These are phyloP conservation scores for Agastache rugosa DNA, from an alignment of 257 asterid species.

Conservation along the genomic window DNA sequence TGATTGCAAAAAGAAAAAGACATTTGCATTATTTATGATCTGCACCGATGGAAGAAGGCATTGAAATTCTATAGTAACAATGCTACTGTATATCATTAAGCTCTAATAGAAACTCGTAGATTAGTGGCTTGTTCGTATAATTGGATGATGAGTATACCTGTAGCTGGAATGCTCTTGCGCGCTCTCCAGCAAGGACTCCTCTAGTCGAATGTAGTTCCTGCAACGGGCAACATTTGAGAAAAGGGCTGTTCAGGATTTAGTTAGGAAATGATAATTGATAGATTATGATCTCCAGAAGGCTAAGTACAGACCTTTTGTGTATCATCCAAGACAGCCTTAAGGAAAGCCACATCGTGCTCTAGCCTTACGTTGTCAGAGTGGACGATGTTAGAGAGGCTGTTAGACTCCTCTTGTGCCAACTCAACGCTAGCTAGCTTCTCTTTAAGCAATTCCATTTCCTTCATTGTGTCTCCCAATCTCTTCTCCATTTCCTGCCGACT, in stretches of 20 bases:
- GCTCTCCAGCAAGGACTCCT: conserved; percentile 91
- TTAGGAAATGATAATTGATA: conserved; percentile 7
- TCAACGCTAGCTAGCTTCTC: conserved; percentile 84
- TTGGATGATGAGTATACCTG: conserved; percentile 60
- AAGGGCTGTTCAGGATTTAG: conserved; percentile 9
- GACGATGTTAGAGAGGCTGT: conserved; percentile 84
- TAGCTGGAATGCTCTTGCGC: conserved; percentile 91
- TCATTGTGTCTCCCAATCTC: conserved; percentile 62
- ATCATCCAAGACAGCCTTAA: conserved; percentile 91
- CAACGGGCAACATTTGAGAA: conserved; percentile 21
- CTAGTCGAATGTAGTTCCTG: conserved; percentile 97
- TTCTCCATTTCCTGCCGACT: conserved; percentile 79
- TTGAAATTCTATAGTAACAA: too few relatives aligned
- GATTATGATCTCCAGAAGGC: conserved; percentile 6
- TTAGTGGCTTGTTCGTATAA: background rate
- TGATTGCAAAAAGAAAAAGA: background rate
- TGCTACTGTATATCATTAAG: too few relatives aligned
- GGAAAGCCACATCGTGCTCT: conserved; percentile 96
- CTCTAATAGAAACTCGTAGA: too few relatives aligned
- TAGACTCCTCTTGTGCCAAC: conserved; percentile 89
- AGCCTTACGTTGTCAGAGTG: conserved; percentile 97
- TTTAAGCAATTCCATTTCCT: conserved; percentile 82
- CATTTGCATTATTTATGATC: background rate
- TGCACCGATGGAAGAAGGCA: too few relatives aligned
- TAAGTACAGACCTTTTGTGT: conserved; percentile 79